Evolutionary conservation across 306 rosid species (phyloP).

Genomic region (Begonia masoniana): DNA sequence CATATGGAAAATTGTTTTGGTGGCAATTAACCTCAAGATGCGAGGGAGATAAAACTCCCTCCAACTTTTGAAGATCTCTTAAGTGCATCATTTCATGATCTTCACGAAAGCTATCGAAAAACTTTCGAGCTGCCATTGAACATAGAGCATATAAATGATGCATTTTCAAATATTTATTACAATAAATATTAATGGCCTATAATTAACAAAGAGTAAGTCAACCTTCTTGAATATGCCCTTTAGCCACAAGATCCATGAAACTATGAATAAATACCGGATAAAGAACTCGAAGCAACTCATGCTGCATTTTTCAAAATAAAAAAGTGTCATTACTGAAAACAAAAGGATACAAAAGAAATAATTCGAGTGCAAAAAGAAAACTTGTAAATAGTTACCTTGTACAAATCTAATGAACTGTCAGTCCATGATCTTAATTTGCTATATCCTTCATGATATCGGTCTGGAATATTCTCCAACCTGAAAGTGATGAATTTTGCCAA

Average conservation of each 20-base stretch:
- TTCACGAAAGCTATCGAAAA: conserved; percentile 72
- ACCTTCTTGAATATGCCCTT: conserved; percentile 94
- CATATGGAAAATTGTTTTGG: too few relatives aligned
- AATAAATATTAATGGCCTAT: too few relatives aligned
- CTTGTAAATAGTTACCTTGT: conserved; percentile 35
- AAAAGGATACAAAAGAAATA: too few relatives aligned
- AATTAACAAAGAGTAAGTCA: not conserved
- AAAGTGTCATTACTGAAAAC: not conserved
- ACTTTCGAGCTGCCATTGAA: conserved; percentile 49
- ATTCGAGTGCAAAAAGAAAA: too few relatives aligned
- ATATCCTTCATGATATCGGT: conserved; percentile 65
- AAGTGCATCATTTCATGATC: conserved; percentile 75
- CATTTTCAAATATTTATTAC: not conserved
- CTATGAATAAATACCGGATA: conserved; percentile 92
- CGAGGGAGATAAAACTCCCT: conserved; percentile 91
- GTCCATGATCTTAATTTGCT: conserved; percentile 84
- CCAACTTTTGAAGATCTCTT: conserved; percentile 76
- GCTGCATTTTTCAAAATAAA: conserved; percentile 35
- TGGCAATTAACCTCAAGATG: conserved; percentile 21
- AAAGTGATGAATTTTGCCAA: too few relatives aligned
- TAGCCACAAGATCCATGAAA: conserved; percentile 95
- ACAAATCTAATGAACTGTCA: conserved; percentile 59
- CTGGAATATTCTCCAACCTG: conserved; percentile 50
- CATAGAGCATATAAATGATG: conserved; percentile 9
- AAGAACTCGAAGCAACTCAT: conserved; percentile 90